Evolutionary conservation across 2,329 filamentous ascomycete genomes (phyloP).

Genomic region (Ramularia endophylla): DNA sequence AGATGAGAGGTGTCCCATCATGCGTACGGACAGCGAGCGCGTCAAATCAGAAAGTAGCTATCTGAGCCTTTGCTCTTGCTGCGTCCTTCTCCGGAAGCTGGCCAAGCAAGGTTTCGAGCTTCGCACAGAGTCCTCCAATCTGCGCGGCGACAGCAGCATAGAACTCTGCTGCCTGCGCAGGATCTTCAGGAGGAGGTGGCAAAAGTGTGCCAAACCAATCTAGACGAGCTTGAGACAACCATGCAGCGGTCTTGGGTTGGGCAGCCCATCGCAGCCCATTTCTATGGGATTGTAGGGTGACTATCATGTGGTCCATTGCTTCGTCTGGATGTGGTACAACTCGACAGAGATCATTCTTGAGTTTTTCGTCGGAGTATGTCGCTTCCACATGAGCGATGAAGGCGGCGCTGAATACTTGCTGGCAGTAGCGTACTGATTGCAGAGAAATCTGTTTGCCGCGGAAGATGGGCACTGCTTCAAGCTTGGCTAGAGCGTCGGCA

Average conservation of each 20-base stretch:
- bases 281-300: slow-evolving; percentile 3
- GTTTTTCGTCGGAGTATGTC: slow-evolving; percentile 6
- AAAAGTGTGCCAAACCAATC: slow-evolving; percentile 8
- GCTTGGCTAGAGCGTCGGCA: slow-evolving; percentile 10
- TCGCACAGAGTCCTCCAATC: slow-evolving; percentile 5
- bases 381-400: slow-evolving; percentile 18
- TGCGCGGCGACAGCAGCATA: slow-evolving; percentile 1
- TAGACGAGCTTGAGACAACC: slow-evolving; percentile 10
- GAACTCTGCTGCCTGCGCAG: slow-evolving; percentile 2
- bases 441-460: slow-evolving; percentile 10
- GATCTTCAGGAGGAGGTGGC: slow-evolving; percentile 5
- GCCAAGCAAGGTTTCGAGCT: slow-evolving; percentile 3
- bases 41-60: slow-evolving; percentile 2
- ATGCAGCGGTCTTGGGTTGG: slow-evolving; percentile 8
- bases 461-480: slow-evolving; percentile 11
- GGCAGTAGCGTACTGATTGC: slow-evolving; percentile 17
- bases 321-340: slow-evolving; percentile 12
- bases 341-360: slow-evolving; percentile 13
- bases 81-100: slow-evolving; percentile 8
- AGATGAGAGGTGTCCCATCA: background rate
- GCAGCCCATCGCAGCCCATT: slow-evolving; percentile 10
- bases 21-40: background rate
- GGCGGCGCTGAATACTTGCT: slow-evolving; percentile 19
- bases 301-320: too few relatives aligned
- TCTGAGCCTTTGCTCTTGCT: slow-evolving; percentile 7